A percentile compares a stretch with the other conserved stretches of the same genome.
phyloP scores from a whole-genome alignment of 768 basidiomycete species.

The Calocybe cyanea region DNA sequence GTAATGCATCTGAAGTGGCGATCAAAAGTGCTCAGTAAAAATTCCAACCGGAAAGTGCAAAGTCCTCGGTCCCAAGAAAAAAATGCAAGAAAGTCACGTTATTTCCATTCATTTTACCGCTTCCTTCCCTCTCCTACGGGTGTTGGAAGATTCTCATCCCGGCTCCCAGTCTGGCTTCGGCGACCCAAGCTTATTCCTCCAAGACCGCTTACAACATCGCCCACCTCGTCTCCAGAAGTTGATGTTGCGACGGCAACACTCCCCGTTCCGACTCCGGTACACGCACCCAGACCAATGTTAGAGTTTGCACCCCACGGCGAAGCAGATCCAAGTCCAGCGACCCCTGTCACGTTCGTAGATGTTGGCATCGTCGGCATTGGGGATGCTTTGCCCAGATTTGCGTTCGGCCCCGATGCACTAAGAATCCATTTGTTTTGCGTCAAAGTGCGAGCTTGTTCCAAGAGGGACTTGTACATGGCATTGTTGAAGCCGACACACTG shows the following conservation, averaged over 20 bases:
- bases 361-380: constrained; percentile 1
- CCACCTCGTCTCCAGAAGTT: not conserved
- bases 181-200: constrained; percentile 14
- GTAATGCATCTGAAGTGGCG: no score
- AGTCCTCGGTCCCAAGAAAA: not conserved
- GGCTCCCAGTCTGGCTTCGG: constrained; percentile 12
- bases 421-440: constrained; percentile 35
- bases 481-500: constrained; percentile 78
- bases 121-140: constrained; percentile 14
- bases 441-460: constrained; percentile 59
- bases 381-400: constrained; percentile 2
- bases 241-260: not conserved
- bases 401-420: not conserved
- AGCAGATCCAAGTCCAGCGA: constrained; percentile 9
- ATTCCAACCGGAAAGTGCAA: no score
- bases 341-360: not conserved
- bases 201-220: constrained; percentile 12
- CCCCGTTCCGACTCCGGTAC: not conserved
- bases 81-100: no score
- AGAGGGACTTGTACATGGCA: constrained; percentile 55
- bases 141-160: constrained; percentile 16
- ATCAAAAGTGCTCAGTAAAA: no score
- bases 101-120: constrained; percentile 7
- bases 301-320: constrained; percentile 12
- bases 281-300: not conserved